Percentiles rank a stretch among this genome's conserved stretches.
These are phyloP conservation scores for Calendula officinalis DNA, from an alignment of 129 eudicot species.

Conservation along the genomic window DNA sequence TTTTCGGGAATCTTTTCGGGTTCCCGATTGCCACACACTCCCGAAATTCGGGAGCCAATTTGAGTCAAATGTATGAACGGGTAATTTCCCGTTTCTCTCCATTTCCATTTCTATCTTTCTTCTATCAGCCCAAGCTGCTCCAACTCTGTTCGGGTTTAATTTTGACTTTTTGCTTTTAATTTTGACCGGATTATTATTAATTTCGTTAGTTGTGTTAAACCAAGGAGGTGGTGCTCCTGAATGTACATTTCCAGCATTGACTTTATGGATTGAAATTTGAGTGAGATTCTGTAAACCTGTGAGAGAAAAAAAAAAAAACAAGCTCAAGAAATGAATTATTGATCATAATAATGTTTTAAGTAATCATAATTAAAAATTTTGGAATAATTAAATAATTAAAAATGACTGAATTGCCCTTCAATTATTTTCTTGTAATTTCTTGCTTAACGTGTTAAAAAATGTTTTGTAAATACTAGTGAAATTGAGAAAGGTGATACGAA, in stretches of 20 bases:
- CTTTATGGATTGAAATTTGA: slow-evolving; percentile 37
- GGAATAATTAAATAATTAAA: too few relatives aligned
- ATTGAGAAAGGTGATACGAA: too few relatives aligned
- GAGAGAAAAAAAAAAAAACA: slow-evolving; percentile 13
- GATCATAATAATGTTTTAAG: neutral
- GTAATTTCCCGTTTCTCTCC: slow-evolving; percentile 73
- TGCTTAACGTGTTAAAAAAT: too few relatives aligned
- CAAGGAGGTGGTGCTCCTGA: slow-evolving; percentile 97
- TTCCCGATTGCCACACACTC: slow-evolving; percentile 97
- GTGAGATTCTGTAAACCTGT: slow-evolving; percentile 58
- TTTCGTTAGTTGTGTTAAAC: slow-evolving; percentile 44
- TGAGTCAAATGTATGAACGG: slow-evolving; percentile 42
- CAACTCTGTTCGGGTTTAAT: slow-evolving; percentile 86
- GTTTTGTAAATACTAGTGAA: too few relatives aligned
- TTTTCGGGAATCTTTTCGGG: slow-evolving; percentile 84
- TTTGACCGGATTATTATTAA: slow-evolving; percentile 9
- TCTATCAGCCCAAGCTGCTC: slow-evolving; percentile 99
- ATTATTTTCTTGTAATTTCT: too few relatives aligned
- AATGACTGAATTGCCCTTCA: too few relatives aligned
- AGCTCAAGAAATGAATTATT: neutral
- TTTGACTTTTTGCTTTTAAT: slow-evolving; percentile 45
- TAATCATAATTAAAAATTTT: too few relatives aligned
- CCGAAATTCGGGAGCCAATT: slow-evolving; percentile 98
- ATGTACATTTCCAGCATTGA: slow-evolving; percentile 68
- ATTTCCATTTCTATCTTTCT: slow-evolving; percentile 82